Evolutionary conservation across 176 grass and related monocot genomes (phyloP), one percentile per base, ranked within the genome.

Genomic region (Aegilops speltoides): DNA sequence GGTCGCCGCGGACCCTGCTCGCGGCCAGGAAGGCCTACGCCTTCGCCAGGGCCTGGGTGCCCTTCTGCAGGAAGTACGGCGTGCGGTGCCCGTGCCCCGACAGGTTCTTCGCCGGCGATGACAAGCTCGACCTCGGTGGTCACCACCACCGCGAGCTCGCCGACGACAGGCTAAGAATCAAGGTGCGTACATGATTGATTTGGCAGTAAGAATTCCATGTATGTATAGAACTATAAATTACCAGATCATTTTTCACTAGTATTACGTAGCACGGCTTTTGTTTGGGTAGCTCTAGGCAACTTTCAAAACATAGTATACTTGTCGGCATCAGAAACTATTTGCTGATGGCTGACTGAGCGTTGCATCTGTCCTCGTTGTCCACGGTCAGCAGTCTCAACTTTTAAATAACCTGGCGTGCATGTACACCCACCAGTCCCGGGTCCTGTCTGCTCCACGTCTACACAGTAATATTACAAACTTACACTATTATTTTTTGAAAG

Each of bases 31-130:
- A 89, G 87, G 89, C 86, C 5, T 86, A 89, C 79, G 77, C 33
- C 50, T 97, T 97, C 17, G 94, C 85, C 32, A 89, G 24, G 57
- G 59, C 28, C 41, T 97, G 95, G 94, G 83, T 97, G 52, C 94
- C 90, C 15, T 97, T 97, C 79, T 97, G 94, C 80, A 84, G 64
- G 32, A 88, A 67, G 77, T 81, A 90, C 75, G 1, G 34, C 1
- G 32, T 97, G n/a, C 41, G 8, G 48, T 75, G 78, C 45, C 85
- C 91, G 9, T 91, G 87, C 23, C 89, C 94, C 1, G 73, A 86
- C 11, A 88, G 57, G 12, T 93, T 85, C 80, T 91, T 93, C 59
- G 12, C 14, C 71, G 61, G 64, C 59, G 17, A 6, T 0, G 45
- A 17, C 26, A 14, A 80, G 26, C 7, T 14, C 56, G 56, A 59